Base-by-base conservation (phyloP, 2,329 filamentous ascomycete species). In the Aspergillaceae sp. region DNA sequence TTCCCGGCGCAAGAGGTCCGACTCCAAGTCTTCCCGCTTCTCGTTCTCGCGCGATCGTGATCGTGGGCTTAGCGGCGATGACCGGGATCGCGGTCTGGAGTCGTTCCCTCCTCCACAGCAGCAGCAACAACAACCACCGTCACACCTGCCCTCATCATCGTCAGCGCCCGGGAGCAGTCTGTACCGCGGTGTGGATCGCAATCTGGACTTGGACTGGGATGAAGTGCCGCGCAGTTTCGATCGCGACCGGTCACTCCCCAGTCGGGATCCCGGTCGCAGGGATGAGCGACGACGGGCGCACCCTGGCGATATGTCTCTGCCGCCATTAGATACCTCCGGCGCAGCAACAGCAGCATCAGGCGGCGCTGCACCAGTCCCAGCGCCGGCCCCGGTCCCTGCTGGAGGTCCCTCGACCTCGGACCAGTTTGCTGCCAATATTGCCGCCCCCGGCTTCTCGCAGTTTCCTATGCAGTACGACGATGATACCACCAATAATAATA, bases 61-160 rank as follows among this genome's bases (percentile, higher is more conserved):
- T 19, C 19, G 19, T 19, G 19, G 19, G 19, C 19, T 19, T 19
- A 19, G 19, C 63, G 65, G 65, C 68, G 69, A 72, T 65, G 69
- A 71, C 63, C 68, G 69, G 66, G 68, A 67, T 47, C 64, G 66
- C 45, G 66, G 62, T 47, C 55, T 67, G 52, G 63, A 60, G 44
- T 64, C 67, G 51, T 48, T 64, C 19, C 19, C 19, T 19, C 19
- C 19, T 19, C 19, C 19, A 19, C 19, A 19, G 19, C 19, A 19
- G 19, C 19, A 19, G 19, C 19, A 19, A 19, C 19, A 19, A 19
- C 19, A 19, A 19, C 19, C 19, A 51, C 53, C 57, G 19, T 46
- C 54, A 45, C 61, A 63, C 45, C 44, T 57, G 11, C 8, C 32
- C 8, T 27, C 41, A 38, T 52, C 57, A 7, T 55, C 59, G 9